Percentiles rank a stretch among this genome's conserved stretches.
Evolutionary conservation across 352 stramenopile species (phyloP).

Genomic region (Globisporangium ultimum): DNA sequence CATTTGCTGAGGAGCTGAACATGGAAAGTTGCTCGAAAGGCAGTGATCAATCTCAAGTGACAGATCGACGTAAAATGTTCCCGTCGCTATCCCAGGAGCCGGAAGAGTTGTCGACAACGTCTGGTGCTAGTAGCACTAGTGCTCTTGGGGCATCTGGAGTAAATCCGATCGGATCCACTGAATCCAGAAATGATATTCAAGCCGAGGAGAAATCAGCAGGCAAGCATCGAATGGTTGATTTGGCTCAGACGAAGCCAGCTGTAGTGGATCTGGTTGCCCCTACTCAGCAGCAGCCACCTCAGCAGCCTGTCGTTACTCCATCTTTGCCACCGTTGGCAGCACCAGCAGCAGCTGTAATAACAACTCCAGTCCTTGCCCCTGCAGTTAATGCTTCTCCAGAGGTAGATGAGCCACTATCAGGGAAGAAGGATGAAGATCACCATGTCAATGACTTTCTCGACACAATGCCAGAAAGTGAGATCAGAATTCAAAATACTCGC

Average conservation of each 20-base stretch:
- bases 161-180: conserved; percentile 7
- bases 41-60: conserved; percentile 20
- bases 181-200: conserved; percentile 13
- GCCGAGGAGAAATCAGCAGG: conserved; percentile 52
- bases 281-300: conserved; percentile 3
- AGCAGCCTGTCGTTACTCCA: neutral
- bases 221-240: conserved; percentile 36
- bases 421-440: conserved; percentile 38
- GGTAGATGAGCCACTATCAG: conserved; percentile 58
- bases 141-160: conserved; percentile 15
- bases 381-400: conserved; percentile 13
- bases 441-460: conserved; percentile 76
- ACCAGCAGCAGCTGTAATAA: neutral
- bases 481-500: conserved; percentile 86
- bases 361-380: neutral
- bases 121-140: conserved; percentile 11
- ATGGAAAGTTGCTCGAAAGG: conserved; percentile 73
- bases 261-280: conserved; percentile 9
- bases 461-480: conserved; percentile 88
- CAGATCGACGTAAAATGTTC: conserved; percentile 46
- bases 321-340: conserved; percentile 1
- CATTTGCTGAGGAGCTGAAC: conserved; percentile 65
- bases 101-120: conserved; percentile 42
- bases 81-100: conserved; percentile 53
- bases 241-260: conserved; percentile 17